Base-by-base conservation (phyloP, 2,329 filamentous ascomycete genomes). In the Fusarium palustre region DNA sequence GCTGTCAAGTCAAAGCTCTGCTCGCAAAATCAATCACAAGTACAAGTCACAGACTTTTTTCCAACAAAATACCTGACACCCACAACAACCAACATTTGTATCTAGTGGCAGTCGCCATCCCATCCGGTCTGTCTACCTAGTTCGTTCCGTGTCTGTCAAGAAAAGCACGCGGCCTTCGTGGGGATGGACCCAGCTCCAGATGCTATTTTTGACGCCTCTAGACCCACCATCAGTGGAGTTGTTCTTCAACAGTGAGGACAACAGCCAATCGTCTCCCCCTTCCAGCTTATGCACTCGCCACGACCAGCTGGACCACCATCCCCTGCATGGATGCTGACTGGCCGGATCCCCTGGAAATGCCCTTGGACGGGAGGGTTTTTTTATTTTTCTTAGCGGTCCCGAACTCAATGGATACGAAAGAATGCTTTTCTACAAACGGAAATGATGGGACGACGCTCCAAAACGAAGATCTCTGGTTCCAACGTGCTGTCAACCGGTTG, bases 201-300 rank as follows among this genome's bases (percentile, higher is more conserved):
- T 73, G 64, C 71, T 73, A 73, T 73, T 73, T 73, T 73, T 73
- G 71, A 73, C 55, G 66, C 59, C 70, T 55, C 38, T 30, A 28
- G 61, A 71, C 61, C 68, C 68, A 64, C 64, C 55, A 3, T 12
- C 6, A 45, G 68, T 69, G 68, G 68, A 30, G 52, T 55, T 54
- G 28, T 46, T 53, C 55, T 52, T 42, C 55, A 60, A 60, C 47
- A 36, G 68, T 50, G 42, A 68, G 38, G 43, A 20, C 53, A 56
- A 22, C 34, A 34, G 24, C 68, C 68, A 69, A 65, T 71, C 56
- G 57, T 46, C 24, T 28, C 50, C 39, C 50, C 55, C 53, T 42
- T 39, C 28, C 41, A 47, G 38, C 55, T 42, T 48, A 36, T 59
- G n/a, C 41, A 45, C 22, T 68, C 46, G 64, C 67, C 63, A 70